phyloP scores from a whole-genome alignment of 441 rosid genomes.

The Erodium moschatum region DNA sequence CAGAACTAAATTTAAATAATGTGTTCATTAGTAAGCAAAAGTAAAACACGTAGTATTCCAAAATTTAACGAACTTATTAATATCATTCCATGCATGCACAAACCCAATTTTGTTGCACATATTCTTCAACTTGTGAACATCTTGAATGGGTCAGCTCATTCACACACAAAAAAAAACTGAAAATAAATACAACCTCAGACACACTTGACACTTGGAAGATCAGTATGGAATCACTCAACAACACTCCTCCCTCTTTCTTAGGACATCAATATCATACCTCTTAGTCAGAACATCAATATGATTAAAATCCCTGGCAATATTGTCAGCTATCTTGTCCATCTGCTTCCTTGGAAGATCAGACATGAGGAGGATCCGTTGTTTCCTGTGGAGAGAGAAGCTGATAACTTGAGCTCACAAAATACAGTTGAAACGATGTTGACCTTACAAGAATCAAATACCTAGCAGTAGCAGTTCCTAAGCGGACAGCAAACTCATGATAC shows the following conservation, averaged over 20 bases:
- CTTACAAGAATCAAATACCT: slow-evolving; percentile 42
- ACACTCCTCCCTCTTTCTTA: too few species aligned
- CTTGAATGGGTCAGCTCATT: too few species aligned
- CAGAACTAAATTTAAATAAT: too few species aligned
- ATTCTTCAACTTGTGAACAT: too few species aligned
- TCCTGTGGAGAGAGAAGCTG: slow-evolving; percentile 33
- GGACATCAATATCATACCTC: slow-evolving; percentile 38
- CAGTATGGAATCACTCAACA: slow-evolving; percentile 10
- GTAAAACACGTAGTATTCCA: too few species aligned
- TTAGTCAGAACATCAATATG: slow-evolving; percentile 85
- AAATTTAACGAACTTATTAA: too few species aligned
- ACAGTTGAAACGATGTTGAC: slow-evolving; percentile 12
- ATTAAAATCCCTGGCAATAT: slow-evolving; percentile 59
- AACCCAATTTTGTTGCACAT: too few species aligned
- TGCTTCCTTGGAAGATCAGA: slow-evolving; percentile 95
- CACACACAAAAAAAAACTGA: not conserved
- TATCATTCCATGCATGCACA: too few species aligned
- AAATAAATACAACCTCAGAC: too few species aligned
- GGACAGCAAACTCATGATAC: slow-evolving; percentile 83
- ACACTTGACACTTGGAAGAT: too few species aligned
- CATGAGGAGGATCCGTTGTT: slow-evolving; percentile 90
- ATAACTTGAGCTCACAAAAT: slow-evolving; percentile 4
- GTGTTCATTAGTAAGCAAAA: too few species aligned
- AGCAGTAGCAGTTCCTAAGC: slow-evolving; percentile 85
- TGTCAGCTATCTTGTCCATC: slow-evolving; percentile 77